Conservation (phyloP, 148 eudicot genomes). For the Chenopodium suecicum region DNA sequence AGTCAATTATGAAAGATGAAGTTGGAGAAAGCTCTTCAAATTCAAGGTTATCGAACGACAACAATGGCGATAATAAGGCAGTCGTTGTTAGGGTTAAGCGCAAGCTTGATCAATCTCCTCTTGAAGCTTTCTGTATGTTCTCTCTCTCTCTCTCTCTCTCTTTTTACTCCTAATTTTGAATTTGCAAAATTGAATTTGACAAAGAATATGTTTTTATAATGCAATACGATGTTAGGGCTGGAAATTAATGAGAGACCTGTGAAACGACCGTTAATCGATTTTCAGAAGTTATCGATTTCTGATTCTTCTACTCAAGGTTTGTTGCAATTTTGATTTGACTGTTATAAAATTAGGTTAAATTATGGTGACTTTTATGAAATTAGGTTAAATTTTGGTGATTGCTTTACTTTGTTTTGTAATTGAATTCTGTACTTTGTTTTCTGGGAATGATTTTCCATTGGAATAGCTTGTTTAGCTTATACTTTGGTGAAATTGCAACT, state of each 20-base stretch:
- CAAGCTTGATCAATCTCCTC: constrained; percentile 37
- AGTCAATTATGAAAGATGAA: constrained; percentile 1
- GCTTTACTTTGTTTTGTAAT: background rate
- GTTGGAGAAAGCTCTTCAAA: constrained; percentile 26
- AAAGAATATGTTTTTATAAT: background rate
- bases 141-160: background rate
- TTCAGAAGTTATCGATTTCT: constrained; percentile 38
- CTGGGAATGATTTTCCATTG: background rate
- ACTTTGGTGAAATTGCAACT: background rate
- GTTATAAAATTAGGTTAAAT: background rate
- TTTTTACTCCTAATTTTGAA: background rate
- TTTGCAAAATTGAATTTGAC: background rate
- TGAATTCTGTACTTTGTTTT: background rate
- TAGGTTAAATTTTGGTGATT: background rate
- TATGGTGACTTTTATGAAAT: background rate
- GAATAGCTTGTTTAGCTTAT: background rate
- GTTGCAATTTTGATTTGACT: background rate
- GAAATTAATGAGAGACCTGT: constrained; percentile 46
- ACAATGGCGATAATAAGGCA: constrained; percentile 22
- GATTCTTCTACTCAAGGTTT: constrained; percentile 24
- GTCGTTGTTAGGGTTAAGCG: constrained; percentile 49
- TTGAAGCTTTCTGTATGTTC: constrained; percentile 43
- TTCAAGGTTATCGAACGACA: background rate
- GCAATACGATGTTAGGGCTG: constrained; percentile 30
- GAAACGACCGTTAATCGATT: constrained; percentile 41